phyloP scores from a whole-genome alignment of 805 yeast genomes.

The Wickerhamiella azyma region DNA sequence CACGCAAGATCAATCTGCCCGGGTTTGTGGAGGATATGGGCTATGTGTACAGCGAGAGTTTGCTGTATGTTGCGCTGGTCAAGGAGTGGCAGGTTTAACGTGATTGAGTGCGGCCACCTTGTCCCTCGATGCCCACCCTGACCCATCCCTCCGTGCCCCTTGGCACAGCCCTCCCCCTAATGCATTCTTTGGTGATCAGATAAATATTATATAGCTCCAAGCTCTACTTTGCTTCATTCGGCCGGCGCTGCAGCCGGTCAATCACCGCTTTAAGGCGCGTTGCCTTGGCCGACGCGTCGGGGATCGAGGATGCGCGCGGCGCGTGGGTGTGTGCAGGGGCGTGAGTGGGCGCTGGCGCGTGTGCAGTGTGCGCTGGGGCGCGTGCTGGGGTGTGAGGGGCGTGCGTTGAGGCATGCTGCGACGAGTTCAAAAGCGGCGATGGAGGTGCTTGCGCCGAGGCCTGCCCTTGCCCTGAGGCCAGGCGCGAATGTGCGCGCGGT shows the following conservation, averaged over 20 bases:
- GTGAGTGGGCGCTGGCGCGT: neutral
- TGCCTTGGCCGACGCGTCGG: neutral
- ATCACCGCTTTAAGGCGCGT: neutral
- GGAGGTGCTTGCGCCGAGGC: too few relatives aligned
- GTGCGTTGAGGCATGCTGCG: neutral
- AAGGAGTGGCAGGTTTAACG: conserved; percentile 1
- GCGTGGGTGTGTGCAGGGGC: neutral
- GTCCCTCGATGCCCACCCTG: too few relatives aligned
- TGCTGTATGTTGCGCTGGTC: conserved; percentile 1
- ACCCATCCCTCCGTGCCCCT: too few relatives aligned
- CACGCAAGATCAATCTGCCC: neutral
- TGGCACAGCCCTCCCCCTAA: too few relatives aligned
- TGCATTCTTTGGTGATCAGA: too few relatives aligned
- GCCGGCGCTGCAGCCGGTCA: neutral
- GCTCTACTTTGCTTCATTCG: too few relatives aligned
- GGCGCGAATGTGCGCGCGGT: too few relatives aligned
- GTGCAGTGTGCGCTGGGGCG: neutral
- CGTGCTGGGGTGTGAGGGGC: neutral
- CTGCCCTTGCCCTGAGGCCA: too few relatives aligned
- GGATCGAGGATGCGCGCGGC: neutral
- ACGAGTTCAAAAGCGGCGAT: too few relatives aligned
- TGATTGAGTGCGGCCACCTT: too few relatives aligned
- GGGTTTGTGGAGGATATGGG: conserved; percentile 4
- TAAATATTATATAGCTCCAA: neutral
- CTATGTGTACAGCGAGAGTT: neutral